Evolutionary conservation across 2,329 filamentous ascomycete species (phyloP).

Genomic region (Fusarium sp.): DNA sequence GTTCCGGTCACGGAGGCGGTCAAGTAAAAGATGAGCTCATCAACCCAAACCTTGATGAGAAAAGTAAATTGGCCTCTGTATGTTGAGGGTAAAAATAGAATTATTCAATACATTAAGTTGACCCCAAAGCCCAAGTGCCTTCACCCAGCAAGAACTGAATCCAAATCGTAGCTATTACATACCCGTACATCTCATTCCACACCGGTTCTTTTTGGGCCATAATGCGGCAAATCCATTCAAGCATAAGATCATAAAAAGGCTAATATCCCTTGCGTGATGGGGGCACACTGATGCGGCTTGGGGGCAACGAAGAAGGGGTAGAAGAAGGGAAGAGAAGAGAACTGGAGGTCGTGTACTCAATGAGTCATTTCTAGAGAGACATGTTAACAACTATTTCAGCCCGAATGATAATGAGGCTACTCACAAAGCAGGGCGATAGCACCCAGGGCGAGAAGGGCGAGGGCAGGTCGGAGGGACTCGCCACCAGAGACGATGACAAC

Average conservation of each 20-base stretch:
- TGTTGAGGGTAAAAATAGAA: slow-evolving; percentile 18
- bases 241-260: slow-evolving; percentile 16
- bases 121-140: slow-evolving; percentile 11
- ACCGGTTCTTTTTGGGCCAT: slow-evolving; percentile 27
- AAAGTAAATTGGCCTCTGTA: slow-evolving; percentile 18
- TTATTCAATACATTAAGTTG: slow-evolving; percentile 29
- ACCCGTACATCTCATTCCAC: slow-evolving; percentile 29
- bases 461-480: slow-evolving; percentile 33
- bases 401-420: background rate
- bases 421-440: slow-evolving; percentile 38
- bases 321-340: slow-evolving; percentile 24
- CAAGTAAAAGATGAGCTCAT: no score
- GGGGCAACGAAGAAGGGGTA: slow-evolving; percentile 23
- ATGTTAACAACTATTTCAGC: background rate
- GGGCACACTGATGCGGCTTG: slow-evolving; percentile 24
- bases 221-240: slow-evolving; percentile 33
- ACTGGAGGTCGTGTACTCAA: background rate
- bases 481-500: slow-evolving; percentile 35
- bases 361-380: slow-evolving; percentile 16
- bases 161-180: slow-evolving; percentile 37
- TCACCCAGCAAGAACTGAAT: slow-evolving; percentile 24
- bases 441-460: slow-evolving; percentile 35
- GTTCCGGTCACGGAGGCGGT: no score
- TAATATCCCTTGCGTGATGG: slow-evolving; percentile 19
- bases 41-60: background rate